Conservation (phyloP, 202 grass and related monocot genomes). For the Carex arenaria region DNA sequence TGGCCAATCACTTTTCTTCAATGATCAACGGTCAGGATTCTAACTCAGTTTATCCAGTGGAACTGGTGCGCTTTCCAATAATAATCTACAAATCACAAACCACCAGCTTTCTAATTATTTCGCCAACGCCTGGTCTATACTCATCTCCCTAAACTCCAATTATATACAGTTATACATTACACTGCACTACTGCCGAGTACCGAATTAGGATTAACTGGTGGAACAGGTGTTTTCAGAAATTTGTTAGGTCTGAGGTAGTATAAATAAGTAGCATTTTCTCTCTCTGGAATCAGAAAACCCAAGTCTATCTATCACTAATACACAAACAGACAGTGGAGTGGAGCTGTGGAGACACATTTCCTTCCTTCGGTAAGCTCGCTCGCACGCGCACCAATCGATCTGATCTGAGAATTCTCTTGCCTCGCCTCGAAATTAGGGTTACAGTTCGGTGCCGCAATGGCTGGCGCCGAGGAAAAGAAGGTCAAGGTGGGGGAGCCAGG, state of each 20-base stretch:
- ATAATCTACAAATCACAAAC: slow-evolving; percentile 3
- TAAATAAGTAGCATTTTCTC: slow-evolving; percentile 9
- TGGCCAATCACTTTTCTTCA: neutral
- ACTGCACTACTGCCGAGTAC: too few species aligned
- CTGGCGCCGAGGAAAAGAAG: slow-evolving; percentile 69
- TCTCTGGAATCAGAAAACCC: neutral
- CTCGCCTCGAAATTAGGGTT: slow-evolving; percentile 29
- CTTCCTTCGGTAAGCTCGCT: slow-evolving; percentile 4
- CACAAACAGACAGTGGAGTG: neutral
- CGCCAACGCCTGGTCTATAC: neutral
- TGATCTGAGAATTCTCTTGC: slow-evolving; percentile 29
- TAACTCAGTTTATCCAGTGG: neutral
- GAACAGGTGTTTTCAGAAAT: neutral
- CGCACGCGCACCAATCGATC: slow-evolving; percentile 4
- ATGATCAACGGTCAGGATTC: slow-evolving; percentile 35
- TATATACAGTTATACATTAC: too few species aligned
- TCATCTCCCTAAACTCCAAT: neutral
- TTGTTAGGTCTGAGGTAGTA: slow-evolving; percentile 3
- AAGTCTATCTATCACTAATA: neutral
- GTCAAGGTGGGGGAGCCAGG: slow-evolving; percentile 46
- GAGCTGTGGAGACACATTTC: neutral
- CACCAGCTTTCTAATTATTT: neutral
- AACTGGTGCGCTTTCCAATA: slow-evolving; percentile 7
- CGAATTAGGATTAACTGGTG: neutral
- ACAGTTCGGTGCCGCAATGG: slow-evolving; percentile 26